Evolutionary conservation across 2,329 filamentous ascomycete genomes (phyloP), one percentile per base, ranked within the genome.

Genomic region (Aureobasidium vineae): DNA sequence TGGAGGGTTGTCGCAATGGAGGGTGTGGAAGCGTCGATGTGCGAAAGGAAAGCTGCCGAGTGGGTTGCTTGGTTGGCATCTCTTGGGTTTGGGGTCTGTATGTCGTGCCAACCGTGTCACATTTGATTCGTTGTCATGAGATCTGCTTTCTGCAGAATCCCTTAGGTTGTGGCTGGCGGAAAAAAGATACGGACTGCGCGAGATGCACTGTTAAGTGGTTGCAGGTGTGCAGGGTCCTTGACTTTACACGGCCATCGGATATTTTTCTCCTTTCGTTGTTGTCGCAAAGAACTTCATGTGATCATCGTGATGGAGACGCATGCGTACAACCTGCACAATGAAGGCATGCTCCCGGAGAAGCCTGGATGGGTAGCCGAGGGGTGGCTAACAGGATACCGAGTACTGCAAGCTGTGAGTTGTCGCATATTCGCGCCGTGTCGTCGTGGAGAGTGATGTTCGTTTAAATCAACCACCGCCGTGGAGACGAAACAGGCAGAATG

Each of bases 51-150:
- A 45, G 33, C 23, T 59, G 23, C 54, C 54, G 54, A 45, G 21
- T 59, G 54, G 54, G 16, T 45, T 45, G 26, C 38, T 43, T 13
- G 5, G 28, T 43, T 38, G 28, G 41, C 23, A 49, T 19, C 41
- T 47, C 11, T n/a, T 52, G 49, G 43, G 28, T 21, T 19, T 45
- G 26, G 56, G 28, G 26, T 23, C 5, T 8, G 10, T 10, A 60
- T 60, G 56, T 60, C 56, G 57, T 61, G 57, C 57, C 57, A 49
- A 49, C 57, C 41, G n/a, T n/a, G 28, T 8, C 31, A 28, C 57
- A 23, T 61, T n/a, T 49, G 57, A 49, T 61, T 61, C 57, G 57
- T 49, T 26, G 57, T 61, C 57, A 61, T 61, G 57, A 49, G 57
- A 61, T 61, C 57, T 47, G 6, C 26, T 38, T 23, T 38, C 43